These are phyloP conservation scores for Capsella bursapastoris DNA, from an alignment of 345 rosid species.

Conservation along the genomic window DNA sequence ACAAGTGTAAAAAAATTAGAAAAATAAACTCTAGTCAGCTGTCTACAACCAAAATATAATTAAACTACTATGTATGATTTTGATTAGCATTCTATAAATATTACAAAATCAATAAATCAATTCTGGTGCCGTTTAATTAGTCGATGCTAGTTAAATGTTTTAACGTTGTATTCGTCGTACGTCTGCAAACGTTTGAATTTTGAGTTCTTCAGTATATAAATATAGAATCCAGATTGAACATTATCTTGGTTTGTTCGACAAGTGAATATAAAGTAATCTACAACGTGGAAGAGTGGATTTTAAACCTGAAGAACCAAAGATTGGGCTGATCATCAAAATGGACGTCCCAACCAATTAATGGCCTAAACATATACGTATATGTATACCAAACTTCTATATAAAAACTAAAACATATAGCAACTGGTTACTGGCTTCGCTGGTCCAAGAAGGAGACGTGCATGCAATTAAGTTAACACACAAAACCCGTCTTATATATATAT, in stretches of 20 bases:
- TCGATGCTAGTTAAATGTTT: background rate
- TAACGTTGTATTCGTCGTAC: slow-evolving; percentile 10
- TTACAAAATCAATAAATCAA: background rate
- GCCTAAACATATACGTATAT: background rate
- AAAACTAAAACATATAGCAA: background rate
- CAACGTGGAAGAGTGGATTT: slow-evolving; percentile 1
- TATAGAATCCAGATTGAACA: background rate
- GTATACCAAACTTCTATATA: slow-evolving; percentile 5
- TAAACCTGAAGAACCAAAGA: slow-evolving; percentile 14
- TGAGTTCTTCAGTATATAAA: background rate
- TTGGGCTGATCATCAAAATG: slow-evolving; percentile 2
- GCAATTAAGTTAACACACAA: slow-evolving; percentile 15
- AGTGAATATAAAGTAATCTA: background rate
- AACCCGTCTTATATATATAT: background rate
- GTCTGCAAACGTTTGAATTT: background rate
- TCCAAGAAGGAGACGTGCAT: slow-evolving; percentile 36
- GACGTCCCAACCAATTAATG: background rate
- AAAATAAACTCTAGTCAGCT: background rate
- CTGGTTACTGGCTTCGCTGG: slow-evolving; percentile 27
- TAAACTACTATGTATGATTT: background rate
- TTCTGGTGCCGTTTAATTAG: background rate
- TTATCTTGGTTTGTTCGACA: background rate
- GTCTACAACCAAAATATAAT: slow-evolving; percentile 12
- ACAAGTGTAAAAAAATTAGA: background rate
- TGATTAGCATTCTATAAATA: slow-evolving; percentile 22